These are phyloP conservation scores for Sungouiella thailandica DNA, from an alignment of 805 yeast species.

Conservation along the genomic window DNA sequence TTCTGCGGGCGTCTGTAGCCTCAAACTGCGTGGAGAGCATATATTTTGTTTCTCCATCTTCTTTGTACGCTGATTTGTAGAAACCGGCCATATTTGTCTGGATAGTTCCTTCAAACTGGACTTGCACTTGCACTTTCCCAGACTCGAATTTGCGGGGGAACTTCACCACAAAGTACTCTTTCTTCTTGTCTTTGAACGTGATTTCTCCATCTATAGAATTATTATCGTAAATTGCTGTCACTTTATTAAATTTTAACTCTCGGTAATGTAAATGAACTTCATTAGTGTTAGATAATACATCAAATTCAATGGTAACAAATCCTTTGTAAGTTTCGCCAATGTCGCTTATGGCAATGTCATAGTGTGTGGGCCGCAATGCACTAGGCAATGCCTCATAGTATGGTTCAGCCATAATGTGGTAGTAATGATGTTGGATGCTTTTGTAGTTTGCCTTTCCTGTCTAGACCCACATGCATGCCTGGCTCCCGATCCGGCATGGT, in stretches of 20 bases:
- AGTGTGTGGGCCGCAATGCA: conserved; percentile 68
- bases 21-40: conserved; percentile 55
- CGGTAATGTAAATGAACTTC: conserved; percentile 47
- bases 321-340: conserved; percentile 45
- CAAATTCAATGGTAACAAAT: conserved; percentile 42
- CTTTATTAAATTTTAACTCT: conserved; percentile 27
- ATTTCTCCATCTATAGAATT: conserved; percentile 20
- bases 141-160: conserved; percentile 37
- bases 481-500: too few relatives aligned
- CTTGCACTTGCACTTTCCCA: conserved; percentile 24
- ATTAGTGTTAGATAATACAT: conserved; percentile 37
- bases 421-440: too few relatives aligned
- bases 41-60: conserved; percentile 30
- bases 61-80: conserved; percentile 43
- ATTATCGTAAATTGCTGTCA: conserved; percentile 19
- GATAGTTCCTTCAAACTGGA: conserved; percentile 39
- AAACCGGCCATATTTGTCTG: conserved; percentile 56
- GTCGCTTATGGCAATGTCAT: conserved; percentile 61
- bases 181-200: conserved; percentile 39
- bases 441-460: too few relatives aligned
- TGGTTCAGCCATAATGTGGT: conserved; percentile 7
- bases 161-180: conserved; percentile 60
- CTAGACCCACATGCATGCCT: too few relatives aligned
- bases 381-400: conserved; percentile 53
- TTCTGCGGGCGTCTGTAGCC: conserved; percentile 55